Evolutionary conservation across 805 yeast species (phyloP), one percentile per base, ranked within the genome.

Genomic region (Saccharomycopsis fodiens): DNA sequence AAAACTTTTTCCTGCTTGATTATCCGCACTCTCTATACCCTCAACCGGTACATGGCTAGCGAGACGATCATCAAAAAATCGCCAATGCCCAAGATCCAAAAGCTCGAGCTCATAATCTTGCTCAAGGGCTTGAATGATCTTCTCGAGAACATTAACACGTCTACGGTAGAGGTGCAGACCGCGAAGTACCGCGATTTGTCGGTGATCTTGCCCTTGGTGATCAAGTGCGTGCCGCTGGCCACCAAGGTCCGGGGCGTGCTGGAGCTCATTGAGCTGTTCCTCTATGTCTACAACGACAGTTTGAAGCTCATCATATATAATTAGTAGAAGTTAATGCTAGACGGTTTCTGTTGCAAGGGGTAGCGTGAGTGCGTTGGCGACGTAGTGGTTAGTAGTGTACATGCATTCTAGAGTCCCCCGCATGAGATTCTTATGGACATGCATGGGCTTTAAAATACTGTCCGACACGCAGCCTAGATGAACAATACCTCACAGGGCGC

Each of bases 41-140:
- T 89, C 37, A 69, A 82, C 45, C 74, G 82, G 48, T 79, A 76
- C 50, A 65, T 84, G 4, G 76, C 82, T 13, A 88, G 84, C 52
- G 74, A 71, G 42, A 73, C 69, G 27, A 62, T 88, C 10, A 57
- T 81, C 4, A 75, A 78, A 30, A 66, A 60, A 25, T 73, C 73
- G 43, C 97, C 97, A 1, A 65, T 84, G 13, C 75, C 91, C 0
- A 68, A 72, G 34, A 60, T 84, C 5, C 86, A 85, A 53, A 74
- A 74, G 44, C 61, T 65, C 4, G 97, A 89, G 58, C 56, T 88
- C n/a, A 51, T 52, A 10, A 54, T 65, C 0, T 55, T 78, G 4
- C 53, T 81, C 20, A 48, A 59, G 3, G 82, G 84, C 0, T 53
- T 78, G 3, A 54, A 53, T 25, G 52, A 53, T 4, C 57, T 68